Evolutionary conservation across 169 alveolate species (phyloP).

Genomic region (Plasmodium chabaudi): DNA sequence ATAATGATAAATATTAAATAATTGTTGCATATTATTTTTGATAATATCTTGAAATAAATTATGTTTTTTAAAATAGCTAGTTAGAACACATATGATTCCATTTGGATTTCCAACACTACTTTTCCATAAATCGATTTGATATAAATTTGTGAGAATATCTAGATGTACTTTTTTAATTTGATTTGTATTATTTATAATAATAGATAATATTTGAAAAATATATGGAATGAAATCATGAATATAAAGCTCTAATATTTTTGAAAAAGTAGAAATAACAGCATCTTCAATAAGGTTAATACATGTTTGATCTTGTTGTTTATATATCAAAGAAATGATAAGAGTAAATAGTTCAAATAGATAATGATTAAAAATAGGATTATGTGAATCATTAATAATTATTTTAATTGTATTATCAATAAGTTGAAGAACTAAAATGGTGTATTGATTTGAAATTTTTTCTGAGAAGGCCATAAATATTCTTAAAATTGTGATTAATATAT

Average conservation of each 20-base stretch:
- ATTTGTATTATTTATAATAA: slow-evolving; percentile 57
- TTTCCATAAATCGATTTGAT: slow-evolving; percentile 79
- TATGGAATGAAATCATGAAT: slow-evolving; percentile 88
- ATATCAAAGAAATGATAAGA: slow-evolving; percentile 74
- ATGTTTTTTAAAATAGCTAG: slow-evolving; percentile 84
- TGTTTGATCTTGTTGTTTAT: slow-evolving; percentile 33
- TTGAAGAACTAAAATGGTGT: neutral
- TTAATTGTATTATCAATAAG: slow-evolving; percentile 70
- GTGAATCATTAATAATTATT: slow-evolving; percentile 85
- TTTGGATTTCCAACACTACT: slow-evolving; percentile 84
- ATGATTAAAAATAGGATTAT: slow-evolving; percentile 89
- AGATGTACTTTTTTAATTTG: slow-evolving; percentile 77
- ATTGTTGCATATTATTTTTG: slow-evolving; percentile 81
- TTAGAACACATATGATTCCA: slow-evolving; percentile 86
- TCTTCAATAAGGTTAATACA: slow-evolving; percentile 78
- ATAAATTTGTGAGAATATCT: slow-evolving; percentile 78
- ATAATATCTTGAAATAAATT: slow-evolving; percentile 82
- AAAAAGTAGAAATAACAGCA: slow-evolving; percentile 79
- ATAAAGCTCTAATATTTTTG: slow-evolving; percentile 84
- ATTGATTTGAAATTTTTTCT: slow-evolving; percentile 11
- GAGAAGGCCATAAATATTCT: slow-evolving; percentile 24
- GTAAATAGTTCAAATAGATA: slow-evolving; percentile 86
- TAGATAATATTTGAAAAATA: slow-evolving; percentile 80
- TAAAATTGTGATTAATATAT: slow-evolving; percentile 44
- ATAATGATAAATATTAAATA: slow-evolving; percentile 86